Evolutionary conservation across 2,329 filamentous ascomycete species (phyloP).

Genomic region (Ophiocordyceps camponoti-floridani): DNA sequence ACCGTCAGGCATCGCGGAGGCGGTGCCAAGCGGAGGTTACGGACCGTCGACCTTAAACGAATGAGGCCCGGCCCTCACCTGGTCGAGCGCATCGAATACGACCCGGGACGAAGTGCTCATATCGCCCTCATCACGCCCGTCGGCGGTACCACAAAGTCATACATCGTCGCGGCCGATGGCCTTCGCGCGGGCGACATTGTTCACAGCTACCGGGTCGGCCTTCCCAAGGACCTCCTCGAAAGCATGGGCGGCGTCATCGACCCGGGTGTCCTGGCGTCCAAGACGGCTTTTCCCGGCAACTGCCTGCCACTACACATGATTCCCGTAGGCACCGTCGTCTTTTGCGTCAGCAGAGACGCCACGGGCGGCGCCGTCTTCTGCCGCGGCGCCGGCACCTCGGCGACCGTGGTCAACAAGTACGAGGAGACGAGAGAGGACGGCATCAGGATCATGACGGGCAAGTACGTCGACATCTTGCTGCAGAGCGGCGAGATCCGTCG

Average conservation of each 20-base stretch:
- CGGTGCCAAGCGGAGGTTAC: slow-evolving; percentile 79
- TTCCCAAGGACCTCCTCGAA: slow-evolving; percentile 69
- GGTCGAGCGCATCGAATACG: slow-evolving; percentile 91
- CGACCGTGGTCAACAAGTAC: slow-evolving; percentile 75
- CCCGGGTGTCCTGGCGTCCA: slow-evolving; percentile 87
- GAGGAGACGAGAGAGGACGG: slow-evolving; percentile 48
- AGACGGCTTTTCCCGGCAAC: slow-evolving; percentile 86
- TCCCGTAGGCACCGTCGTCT: slow-evolving; percentile 82
- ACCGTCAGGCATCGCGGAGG: slow-evolving; percentile 86
- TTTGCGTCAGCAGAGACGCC: slow-evolving; percentile 65
- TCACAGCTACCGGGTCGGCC: slow-evolving; percentile 79
- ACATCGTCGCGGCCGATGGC: slow-evolving; percentile 90
- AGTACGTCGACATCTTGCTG: slow-evolving; percentile 67
- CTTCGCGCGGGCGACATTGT: slow-evolving; percentile 82
- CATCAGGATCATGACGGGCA: slow-evolving; percentile 45
- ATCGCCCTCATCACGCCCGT: slow-evolving; percentile 72
- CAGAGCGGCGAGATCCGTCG: slow-evolving; percentile 86
- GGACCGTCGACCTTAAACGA: slow-evolving; percentile 78
- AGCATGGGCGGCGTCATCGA: slow-evolving; percentile 89
- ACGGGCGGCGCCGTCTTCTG: slow-evolving; percentile 76
- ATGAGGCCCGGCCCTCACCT: slow-evolving; percentile 62
- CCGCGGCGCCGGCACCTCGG: slow-evolving; percentile 84
- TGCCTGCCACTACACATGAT: slow-evolving; percentile 93
- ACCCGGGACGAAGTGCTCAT: slow-evolving; percentile 82
- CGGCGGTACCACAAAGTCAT: slow-evolving; percentile 58